Evolutionary conservation across 805 yeast genomes (phyloP).

Genomic region (Candida nonsorbophila): DNA sequence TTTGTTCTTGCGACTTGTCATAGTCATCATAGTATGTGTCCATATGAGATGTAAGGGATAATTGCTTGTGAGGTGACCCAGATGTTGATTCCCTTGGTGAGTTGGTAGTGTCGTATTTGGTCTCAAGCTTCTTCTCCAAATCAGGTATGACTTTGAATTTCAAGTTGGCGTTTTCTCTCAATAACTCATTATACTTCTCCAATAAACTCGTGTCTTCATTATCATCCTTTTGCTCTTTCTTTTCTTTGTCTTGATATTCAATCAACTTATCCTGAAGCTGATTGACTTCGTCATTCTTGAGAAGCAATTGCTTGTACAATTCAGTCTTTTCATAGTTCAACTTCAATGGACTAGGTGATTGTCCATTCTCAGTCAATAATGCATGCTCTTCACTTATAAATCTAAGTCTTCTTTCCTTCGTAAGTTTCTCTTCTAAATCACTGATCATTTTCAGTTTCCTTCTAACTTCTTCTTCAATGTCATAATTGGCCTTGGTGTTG

Average conservation of each 20-base stretch:
- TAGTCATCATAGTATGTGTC: constrained; percentile 4
- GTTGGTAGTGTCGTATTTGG: constrained; percentile 10
- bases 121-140: constrained; percentile 29
- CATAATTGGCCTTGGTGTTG: constrained; percentile 27
- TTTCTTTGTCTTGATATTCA: constrained; percentile 19
- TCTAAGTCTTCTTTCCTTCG: constrained; percentile 60
- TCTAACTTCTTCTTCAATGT: constrained; percentile 48
- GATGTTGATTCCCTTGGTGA: constrained; percentile 1
- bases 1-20: constrained; percentile 10
- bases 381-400: constrained; percentile 70
- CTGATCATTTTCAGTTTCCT: constrained; percentile 29
- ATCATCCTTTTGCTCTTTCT: constrained; percentile 2
- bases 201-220: constrained; percentile 30
- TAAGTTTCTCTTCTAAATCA: constrained; percentile 51
- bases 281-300: constrained; percentile 43
- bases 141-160: constrained; percentile 41
- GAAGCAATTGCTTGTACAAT: constrained; percentile 40
- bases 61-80: constrained; percentile 4
- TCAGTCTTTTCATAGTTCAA: constrained; percentile 53
- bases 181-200: constrained; percentile 33
- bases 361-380: constrained; percentile 48
- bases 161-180: constrained; percentile 36
- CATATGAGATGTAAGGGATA: constrained; percentile 1
- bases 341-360: constrained; percentile 49
- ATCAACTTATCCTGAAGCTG: constrained; percentile 44